Percentiles rank a stretch among this genome's conserved stretches.
These are phyloP conservation scores for Trichodelitschia bisporula DNA, from an alignment of 495 filamentous ascomycete species.

Conservation along the genomic window DNA sequence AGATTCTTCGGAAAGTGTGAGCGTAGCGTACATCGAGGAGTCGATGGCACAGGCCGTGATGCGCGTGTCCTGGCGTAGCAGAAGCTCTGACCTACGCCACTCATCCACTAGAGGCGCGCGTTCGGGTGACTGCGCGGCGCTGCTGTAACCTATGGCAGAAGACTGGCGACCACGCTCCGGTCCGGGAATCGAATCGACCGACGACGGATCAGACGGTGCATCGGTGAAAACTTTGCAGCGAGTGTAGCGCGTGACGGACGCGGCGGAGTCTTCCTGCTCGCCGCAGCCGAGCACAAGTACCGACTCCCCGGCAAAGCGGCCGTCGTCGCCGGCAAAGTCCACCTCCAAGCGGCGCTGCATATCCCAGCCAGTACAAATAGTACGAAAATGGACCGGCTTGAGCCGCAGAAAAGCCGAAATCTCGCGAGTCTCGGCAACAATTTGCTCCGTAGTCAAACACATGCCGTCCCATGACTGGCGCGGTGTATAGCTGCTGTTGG, in stretches of 20 bases:
- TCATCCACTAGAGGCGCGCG: conserved; percentile 17
- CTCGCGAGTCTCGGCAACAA: conserved; percentile 49
- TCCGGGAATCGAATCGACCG: too few species aligned
- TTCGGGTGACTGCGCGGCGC: conserved; percentile 7
- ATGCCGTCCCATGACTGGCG: conserved; percentile 44
- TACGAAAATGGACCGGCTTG: conserved; percentile 56
- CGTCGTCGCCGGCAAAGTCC: conserved; percentile 69
- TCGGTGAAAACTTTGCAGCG: conserved; percentile 20
- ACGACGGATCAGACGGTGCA: too few species aligned
- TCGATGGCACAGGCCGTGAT: conserved; percentile 60
- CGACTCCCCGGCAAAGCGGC: conserved; percentile 42
- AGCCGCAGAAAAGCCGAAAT: conserved; percentile 52
- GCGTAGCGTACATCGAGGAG: conserved; percentile 39
- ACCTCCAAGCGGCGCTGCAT: conserved; percentile 72
- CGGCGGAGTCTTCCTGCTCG: conserved; percentile 25
- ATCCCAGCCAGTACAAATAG: conserved; percentile 66
- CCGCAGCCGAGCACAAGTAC: conserved; percentile 53
- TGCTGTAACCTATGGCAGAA: too few species aligned
- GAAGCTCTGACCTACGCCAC: conserved; percentile 38
- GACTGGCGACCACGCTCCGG: too few species aligned
- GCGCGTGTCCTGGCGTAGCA: conserved; percentile 9
- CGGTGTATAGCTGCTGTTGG: conserved; percentile 43
- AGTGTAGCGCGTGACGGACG: conserved; percentile 27
- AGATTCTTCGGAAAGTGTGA: conserved; percentile 54
- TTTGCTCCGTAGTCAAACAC: conserved; percentile 42